Percentiles rank a stretch among this genome's conserved stretches.
phyloP scores from a whole-genome alignment of 2,329 filamentous ascomycete species.

The Scytalidium sp. region DNA sequence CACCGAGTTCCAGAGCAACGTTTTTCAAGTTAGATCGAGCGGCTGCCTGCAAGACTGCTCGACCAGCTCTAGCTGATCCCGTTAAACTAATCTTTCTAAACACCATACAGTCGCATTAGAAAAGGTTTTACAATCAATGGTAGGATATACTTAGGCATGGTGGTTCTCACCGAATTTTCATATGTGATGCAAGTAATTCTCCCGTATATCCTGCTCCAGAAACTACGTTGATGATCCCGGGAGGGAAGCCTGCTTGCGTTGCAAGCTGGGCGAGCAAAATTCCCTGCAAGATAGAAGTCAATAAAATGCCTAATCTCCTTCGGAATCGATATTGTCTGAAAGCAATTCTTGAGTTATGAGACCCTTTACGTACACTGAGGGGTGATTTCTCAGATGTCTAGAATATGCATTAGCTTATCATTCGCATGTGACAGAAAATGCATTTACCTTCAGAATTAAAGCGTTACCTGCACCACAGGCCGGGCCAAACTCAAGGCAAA shows the following conservation, averaged over 20 bases:
- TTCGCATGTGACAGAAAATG: no score
- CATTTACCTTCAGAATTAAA: conserved; percentile 60
- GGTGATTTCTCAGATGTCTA: conserved; percentile 64
- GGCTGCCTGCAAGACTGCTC: conserved; percentile 62
- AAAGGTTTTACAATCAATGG: no score
- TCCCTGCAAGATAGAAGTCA: no score
- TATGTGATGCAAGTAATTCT: conserved; percentile 60
- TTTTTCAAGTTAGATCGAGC: conserved; percentile 56
- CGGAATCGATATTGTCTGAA: no score
- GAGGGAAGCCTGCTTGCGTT: conserved; percentile 69
- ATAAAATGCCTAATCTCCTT: no score
- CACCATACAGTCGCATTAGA: no score
- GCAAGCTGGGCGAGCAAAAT: conserved; percentile 63
- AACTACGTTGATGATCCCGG: conserved; percentile 70
- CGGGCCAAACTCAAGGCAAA: conserved; percentile 71
- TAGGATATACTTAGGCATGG: no score
- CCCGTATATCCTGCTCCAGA: conserved; percentile 67
- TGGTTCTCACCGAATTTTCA: no score
- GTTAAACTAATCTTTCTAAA: conserved; percentile 89
- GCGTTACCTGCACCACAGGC: conserved; percentile 58
- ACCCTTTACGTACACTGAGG: conserved; percentile 54
- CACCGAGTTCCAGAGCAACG: conserved; percentile 60
- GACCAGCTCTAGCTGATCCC: conserved; percentile 70
- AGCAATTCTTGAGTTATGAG: no score
- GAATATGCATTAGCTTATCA: no score